phyloP scores from a whole-genome alignment of 352 stramenopile genomes.

The Albugo laibachii region DNA sequence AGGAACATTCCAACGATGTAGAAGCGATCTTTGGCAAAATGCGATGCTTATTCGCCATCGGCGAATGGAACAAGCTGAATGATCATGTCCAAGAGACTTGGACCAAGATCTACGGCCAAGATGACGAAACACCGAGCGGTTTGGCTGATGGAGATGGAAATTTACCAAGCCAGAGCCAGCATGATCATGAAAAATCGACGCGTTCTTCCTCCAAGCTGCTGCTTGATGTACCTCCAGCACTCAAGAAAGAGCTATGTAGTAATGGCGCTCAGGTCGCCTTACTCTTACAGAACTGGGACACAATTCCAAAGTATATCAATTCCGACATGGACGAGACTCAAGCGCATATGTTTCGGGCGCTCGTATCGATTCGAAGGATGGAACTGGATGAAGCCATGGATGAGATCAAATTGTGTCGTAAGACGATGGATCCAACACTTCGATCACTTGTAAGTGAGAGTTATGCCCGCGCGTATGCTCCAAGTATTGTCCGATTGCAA shows the following conservation, averaged over 20 bases:
- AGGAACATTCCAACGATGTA: slow-evolving; percentile 68
- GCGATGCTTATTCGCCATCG: slow-evolving; percentile 95
- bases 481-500: slow-evolving; percentile 94
- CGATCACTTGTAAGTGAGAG: slow-evolving; percentile 93
- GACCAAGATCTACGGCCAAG: slow-evolving; percentile 68
- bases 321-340: slow-evolving; percentile 76
- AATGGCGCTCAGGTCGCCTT: slow-evolving; percentile 63
- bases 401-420: slow-evolving; percentile 86
- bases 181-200: not conserved
- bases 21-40: slow-evolving; percentile 96
- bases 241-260: slow-evolving; percentile 75
- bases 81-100: slow-evolving; percentile 81
- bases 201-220: not conserved
- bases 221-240: slow-evolving; percentile 41
- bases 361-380: slow-evolving; percentile 89
- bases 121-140: slow-evolving; percentile 32
- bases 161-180: not conserved
- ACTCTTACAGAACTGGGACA: slow-evolving; percentile 69
- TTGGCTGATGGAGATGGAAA: slow-evolving; percentile 22
- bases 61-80: slow-evolving; percentile 92
- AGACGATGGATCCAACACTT: slow-evolving; percentile 92
- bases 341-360: slow-evolving; percentile 67
- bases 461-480: slow-evolving; percentile 92
- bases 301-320: slow-evolving; percentile 72
- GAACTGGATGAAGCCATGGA: slow-evolving; percentile 84